A percentile compares a stretch with the other conserved stretches of the same genome.
These are phyloP conservation scores for Metschnikowia lochheadii DNA, from an alignment of 805 yeast species.

Conservation along the genomic window DNA sequence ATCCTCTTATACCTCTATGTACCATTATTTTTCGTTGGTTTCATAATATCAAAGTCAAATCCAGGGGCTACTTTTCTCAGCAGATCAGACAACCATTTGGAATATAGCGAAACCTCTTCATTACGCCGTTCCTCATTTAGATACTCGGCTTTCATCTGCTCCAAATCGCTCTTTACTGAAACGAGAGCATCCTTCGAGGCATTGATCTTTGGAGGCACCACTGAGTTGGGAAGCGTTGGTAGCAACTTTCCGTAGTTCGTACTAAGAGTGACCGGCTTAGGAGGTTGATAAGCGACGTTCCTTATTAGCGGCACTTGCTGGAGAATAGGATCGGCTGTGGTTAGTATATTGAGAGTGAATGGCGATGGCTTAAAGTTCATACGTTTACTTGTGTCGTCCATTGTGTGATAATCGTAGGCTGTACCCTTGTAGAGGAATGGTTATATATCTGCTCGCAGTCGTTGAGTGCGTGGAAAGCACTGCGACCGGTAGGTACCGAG, in stretches of 20 bases:
- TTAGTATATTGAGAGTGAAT: slow-evolving; percentile 5
- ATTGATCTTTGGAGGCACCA: slow-evolving; percentile 36
- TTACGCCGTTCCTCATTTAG: slow-evolving; percentile 9
- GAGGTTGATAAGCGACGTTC: slow-evolving; percentile 50
- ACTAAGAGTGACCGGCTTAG: slow-evolving; percentile 52
- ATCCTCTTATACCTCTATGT: neutral
- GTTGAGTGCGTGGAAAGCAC: neutral
- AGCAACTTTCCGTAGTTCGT: slow-evolving; percentile 40
- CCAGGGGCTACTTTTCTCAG: slow-evolving; percentile 40
- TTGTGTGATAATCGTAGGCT: neutral
- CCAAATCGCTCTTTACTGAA: slow-evolving; percentile 26
- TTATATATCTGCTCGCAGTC: neutral
- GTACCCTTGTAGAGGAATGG: neutral
- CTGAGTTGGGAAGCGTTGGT: slow-evolving; percentile 30
- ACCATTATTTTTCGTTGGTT: slow-evolving; percentile 17
- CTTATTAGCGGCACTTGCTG: slow-evolving; percentile 53
- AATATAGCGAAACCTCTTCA: slow-evolving; percentile 16
- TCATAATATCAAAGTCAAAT: slow-evolving; percentile 29
- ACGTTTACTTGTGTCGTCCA: slow-evolving; percentile 22
- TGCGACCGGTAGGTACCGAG: neutral
- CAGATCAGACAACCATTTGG: slow-evolving; percentile 29
- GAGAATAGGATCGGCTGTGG: slow-evolving; percentile 43
- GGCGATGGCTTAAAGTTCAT: slow-evolving; percentile 3
- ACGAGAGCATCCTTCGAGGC: slow-evolving; percentile 23
- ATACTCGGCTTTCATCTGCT: slow-evolving; percentile 10